Conservation (phyloP, 169 alveolate species). For the Plasmodium vivax region DNA sequence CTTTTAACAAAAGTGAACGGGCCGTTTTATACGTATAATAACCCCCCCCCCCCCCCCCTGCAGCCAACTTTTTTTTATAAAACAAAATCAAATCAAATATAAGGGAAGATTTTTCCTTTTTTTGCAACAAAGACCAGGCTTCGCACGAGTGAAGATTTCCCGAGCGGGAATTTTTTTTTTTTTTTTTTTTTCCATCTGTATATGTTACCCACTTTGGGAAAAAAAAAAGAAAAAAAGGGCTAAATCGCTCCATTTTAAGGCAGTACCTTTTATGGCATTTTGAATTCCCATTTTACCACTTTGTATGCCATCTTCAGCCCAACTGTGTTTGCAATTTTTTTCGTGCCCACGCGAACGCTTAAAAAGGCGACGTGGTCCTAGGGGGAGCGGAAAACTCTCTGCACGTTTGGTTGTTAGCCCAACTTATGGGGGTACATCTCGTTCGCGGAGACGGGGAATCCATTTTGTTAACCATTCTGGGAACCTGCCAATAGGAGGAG, state of each 20-base stretch:
- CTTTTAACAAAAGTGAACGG: not conserved
- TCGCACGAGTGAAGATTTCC: not conserved
- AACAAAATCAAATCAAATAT: too few relatives aligned
- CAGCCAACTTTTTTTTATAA: not conserved
- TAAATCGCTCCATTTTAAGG: not conserved
- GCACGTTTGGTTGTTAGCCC: not conserved
- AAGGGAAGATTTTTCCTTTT: not conserved
- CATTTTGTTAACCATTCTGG: not conserved
- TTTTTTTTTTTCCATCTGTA: not conserved
- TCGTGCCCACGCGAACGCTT: not conserved
- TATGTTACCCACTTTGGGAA: not conserved
- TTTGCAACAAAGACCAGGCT: too few relatives aligned
- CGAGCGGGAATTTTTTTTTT: not conserved
- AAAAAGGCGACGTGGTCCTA: not conserved
- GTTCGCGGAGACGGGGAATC: not conserved
- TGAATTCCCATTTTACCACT: too few relatives aligned
- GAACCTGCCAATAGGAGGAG: not conserved
- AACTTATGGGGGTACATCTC: not conserved
- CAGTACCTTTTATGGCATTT: too few relatives aligned
- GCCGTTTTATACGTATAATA: not conserved
- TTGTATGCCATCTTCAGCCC: not conserved
- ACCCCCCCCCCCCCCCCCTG: not conserved
- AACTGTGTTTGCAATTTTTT: too few relatives aligned
- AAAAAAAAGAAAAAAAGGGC: not conserved
- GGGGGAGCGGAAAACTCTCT: not conserved